Conservation (phyloP, 2,329 filamentous ascomycete species). For the Xylariaceae sp. region DNA sequence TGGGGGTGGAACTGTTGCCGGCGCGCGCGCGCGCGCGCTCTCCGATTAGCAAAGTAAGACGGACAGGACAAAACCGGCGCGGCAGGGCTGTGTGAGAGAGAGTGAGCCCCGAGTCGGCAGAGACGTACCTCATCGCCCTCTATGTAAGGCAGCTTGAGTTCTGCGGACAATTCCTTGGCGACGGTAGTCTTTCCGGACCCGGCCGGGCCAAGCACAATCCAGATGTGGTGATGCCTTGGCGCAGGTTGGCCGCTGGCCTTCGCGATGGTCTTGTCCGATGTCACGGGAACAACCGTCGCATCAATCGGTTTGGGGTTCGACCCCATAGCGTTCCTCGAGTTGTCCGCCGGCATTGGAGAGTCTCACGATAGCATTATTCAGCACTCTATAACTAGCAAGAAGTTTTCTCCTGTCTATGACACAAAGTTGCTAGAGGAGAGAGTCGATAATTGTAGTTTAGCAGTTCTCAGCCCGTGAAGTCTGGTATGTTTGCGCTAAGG, state of each 20-base stretch:
- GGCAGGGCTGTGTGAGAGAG: background rate
- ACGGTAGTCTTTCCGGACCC: slow-evolving; percentile 76
- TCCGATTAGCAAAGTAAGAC: no score
- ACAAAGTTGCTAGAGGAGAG: no score
- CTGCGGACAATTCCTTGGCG: slow-evolving; percentile 54
- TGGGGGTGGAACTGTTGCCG: slow-evolving; percentile 73
- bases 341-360: slow-evolving; percentile 34
- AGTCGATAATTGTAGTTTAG: no score
- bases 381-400: no score
- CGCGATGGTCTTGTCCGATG: slow-evolving; percentile 23
- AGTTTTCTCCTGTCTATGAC: no score
- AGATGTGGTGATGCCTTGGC: slow-evolving; percentile 58
- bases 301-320: slow-evolving; percentile 22
- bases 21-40: no score
- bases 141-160: slow-evolving; percentile 61
- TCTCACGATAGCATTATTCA: slow-evolving; percentile 48
- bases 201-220: slow-evolving; percentile 72
- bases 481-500: no score
- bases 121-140: slow-evolving; percentile 74
- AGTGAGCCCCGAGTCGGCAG: no score
- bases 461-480: no score
- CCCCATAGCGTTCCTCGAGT: slow-evolving; percentile 24
- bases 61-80: no score
- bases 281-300: slow-evolving; percentile 22
- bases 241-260: slow-evolving; percentile 16